Evolutionary conservation across 2,329 filamentous ascomycete genomes (phyloP).

Genomic region (Alternaria novae-zelandiae): DNA sequence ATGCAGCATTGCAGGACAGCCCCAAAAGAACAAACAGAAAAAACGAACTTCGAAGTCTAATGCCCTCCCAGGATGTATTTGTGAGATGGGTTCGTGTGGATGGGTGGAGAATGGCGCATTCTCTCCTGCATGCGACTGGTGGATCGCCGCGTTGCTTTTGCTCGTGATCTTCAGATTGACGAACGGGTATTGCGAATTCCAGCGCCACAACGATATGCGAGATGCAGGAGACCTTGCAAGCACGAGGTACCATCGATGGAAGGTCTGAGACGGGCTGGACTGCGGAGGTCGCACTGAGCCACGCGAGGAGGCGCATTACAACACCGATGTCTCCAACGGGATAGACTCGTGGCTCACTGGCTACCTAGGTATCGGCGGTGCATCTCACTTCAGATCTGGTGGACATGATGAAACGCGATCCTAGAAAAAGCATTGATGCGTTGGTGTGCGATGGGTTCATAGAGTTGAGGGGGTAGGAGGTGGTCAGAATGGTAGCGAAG

Average conservation of each 20-base stretch:
- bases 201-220: slow-evolving; percentile 1
- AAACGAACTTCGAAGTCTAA: not conserved
- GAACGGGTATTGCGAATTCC: slow-evolving; percentile 1
- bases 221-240: not conserved
- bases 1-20: not conserved
- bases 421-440: slow-evolving; percentile 3
- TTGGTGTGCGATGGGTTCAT: not conserved
- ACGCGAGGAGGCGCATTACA: not conserved
- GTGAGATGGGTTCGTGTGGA: not conserved
- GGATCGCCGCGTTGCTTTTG: slow-evolving; percentile 5
- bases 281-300: not conserved
- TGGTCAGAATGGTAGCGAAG: not conserved
- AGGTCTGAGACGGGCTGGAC: not conserved
- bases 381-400: not conserved
- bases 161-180: slow-evolving; percentile 4
- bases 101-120: not conserved
- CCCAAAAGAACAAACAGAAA: not conserved
- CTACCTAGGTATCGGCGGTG: not conserved
- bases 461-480: not conserved
- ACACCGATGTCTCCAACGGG: not conserved
- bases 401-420: slow-evolving; percentile 6
- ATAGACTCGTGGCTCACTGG: not conserved
- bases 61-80: not conserved
- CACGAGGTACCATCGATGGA: not conserved
- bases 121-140: not conserved